These are phyloP conservation scores for Brachypodium distachyon DNA, from an alignment of 202 grass and related monocot genomes.

Conservation along the genomic window DNA sequence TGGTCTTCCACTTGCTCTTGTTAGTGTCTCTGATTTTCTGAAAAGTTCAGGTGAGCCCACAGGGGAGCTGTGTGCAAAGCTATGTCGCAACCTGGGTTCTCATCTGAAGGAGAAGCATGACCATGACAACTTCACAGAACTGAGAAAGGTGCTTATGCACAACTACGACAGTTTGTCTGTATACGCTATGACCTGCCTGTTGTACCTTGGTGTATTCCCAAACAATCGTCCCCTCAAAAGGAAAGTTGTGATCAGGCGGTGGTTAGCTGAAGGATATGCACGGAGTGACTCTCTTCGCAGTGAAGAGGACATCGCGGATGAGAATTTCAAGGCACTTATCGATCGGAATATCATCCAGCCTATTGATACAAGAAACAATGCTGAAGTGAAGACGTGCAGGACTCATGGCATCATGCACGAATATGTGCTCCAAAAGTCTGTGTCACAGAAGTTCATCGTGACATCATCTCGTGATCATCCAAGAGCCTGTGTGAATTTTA, in stretches of 20 bases:
- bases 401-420: slow-evolving; percentile 30
- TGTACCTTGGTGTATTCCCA: slow-evolving; percentile 22
- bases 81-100: slow-evolving; percentile 21
- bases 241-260: slow-evolving; percentile 27
- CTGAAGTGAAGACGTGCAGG: neutral
- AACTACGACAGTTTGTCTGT: slow-evolving; percentile 26
- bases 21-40: slow-evolving; percentile 19
- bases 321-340: slow-evolving; percentile 9
- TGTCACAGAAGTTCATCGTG: slow-evolving; percentile 2
- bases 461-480: neutral
- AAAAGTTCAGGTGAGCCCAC: slow-evolving; percentile 25
- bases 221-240: slow-evolving; percentile 17
- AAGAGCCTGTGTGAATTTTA: neutral
- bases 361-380: slow-evolving; percentile 7
- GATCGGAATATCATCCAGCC: slow-evolving; percentile 20
- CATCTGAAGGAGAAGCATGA: slow-evolving; percentile 21
- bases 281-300: neutral
- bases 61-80: slow-evolving; percentile 9
- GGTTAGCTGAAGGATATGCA: slow-evolving; percentile 39
- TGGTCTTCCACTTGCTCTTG: slow-evolving; percentile 31
- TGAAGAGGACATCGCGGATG: slow-evolving; percentile 21
- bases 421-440: slow-evolving; percentile 21
- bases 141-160: slow-evolving; percentile 19
- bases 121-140: slow-evolving; percentile 3
- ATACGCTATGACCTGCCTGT: slow-evolving; percentile 10